These are phyloP conservation scores for Casaregolazyma suthepensis DNA, from an alignment of 1,139 yeast species.

Conservation along the genomic window DNA sequence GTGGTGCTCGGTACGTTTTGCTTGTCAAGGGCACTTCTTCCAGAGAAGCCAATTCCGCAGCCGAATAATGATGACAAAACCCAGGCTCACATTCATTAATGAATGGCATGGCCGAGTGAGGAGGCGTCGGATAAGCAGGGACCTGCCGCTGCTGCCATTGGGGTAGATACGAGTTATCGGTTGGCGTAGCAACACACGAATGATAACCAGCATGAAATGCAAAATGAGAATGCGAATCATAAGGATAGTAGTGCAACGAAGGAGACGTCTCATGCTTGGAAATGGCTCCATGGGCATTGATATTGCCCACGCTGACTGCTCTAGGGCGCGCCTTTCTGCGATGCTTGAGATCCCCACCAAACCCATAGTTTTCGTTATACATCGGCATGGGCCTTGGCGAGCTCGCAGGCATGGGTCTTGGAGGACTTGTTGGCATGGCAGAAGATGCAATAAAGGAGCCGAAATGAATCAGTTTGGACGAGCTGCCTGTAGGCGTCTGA, in stretches of 20 bases:
- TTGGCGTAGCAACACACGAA: not conserved
- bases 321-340: not conserved
- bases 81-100: not conserved
- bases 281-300: not conserved
- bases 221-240: not conserved
- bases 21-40: not conserved
- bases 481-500: slow-evolving; percentile 11
- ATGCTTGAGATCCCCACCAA: not conserved
- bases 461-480: not conserved
- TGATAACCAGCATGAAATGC: not conserved
- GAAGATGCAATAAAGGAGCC: not conserved
- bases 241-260: not conserved
- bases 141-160: not conserved
- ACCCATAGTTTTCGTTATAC: not conserved
- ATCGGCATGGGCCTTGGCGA: not conserved
- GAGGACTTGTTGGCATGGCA: not conserved
- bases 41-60: not conserved
- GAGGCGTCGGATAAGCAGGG: not conserved
- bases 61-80: not conserved
- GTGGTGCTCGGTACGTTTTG: not conserved
- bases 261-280: not conserved
- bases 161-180: not conserved
- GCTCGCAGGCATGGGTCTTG: not conserved
- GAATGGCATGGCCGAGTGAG: not conserved
- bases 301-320: not conserved